These are phyloP conservation scores for Solanum peruvianum DNA, from an alignment of 257 asterid genomes.

Conservation along the genomic window DNA sequence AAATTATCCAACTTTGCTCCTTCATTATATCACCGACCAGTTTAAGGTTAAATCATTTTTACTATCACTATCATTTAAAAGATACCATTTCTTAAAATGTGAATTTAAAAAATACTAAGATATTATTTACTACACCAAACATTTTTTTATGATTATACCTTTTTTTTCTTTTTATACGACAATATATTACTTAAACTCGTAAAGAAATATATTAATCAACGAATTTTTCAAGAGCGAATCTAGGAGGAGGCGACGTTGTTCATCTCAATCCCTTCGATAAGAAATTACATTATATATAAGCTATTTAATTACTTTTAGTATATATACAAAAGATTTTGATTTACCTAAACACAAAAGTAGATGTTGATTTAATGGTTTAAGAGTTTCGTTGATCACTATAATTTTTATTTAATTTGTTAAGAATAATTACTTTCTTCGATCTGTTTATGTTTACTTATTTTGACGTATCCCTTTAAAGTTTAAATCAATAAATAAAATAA, in stretches of 20 bases:
- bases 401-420: neutral
- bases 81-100: neutral
- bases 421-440: neutral
- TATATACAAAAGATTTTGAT: too few relatives aligned
- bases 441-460: neutral
- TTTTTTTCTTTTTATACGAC: neutral
- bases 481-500: neutral
- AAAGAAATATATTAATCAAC: neutral
- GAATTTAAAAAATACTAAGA: neutral
- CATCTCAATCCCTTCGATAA: neutral
- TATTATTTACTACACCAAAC: neutral
- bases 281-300: too few relatives aligned
- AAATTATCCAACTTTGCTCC: neutral
- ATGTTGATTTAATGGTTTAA: neutral
- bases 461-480: too few relatives aligned
- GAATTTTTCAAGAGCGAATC: neutral
- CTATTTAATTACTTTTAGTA: neutral
- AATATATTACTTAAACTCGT: neutral
- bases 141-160: neutral
- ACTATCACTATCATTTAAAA: neutral
- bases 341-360: neutral
- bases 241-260: too few relatives aligned
- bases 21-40: neutral
- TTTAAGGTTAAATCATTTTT: neutral
- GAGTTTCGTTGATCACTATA: neutral